Evolutionary conservation across 1,139 yeast species (phyloP), one percentile per base, ranked within the genome.

Genomic region (Petasospora rhodanensis): DNA sequence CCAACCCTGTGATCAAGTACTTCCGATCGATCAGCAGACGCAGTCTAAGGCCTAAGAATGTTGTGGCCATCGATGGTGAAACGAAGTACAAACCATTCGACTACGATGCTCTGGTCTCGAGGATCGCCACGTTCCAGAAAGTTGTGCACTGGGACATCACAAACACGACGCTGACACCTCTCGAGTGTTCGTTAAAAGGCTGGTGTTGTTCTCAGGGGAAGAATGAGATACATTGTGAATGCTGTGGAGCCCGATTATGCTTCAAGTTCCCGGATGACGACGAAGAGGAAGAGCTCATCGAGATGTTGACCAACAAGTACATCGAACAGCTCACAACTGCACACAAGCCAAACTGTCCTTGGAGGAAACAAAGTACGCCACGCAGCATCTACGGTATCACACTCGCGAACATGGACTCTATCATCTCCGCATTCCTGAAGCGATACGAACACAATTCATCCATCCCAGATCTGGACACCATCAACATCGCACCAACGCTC

Each of bases 331-430:
- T 46, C 12, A 11, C 12, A 3, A 10, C n/a, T 0, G 31, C 24
- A 2, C 55, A 50, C 28, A 16, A 28, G 10, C 31, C 30, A 8
- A 41, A 34, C 24, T 50, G 55, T 29, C 38, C 51, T 1, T 50
- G 55, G 55, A 33, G 27, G 14, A 38, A 33, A 14, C 45, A 47
- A 18, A 21, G 30, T 11, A 38, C 45, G 2, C 47, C 52, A 0
- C 13, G 15, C 6, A 32, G 19, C 5, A 32, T 47, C 3, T 50
- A 49, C 24, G 32, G 37, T 14, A 34, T 48, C 10, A 26, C 28
- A 1, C 23, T 36, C 9, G 25, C 25, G 17, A 34, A 34, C 20
- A 21, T 40, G 28, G 34, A 29, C n/a, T 26, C 20, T 10, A 44
- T 32, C 10, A 17, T 43, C 8, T 13, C 10, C 10, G 10, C 15